Evolutionary conservation across 768 basidiomycete species (phyloP), one percentile per base, ranked within the genome.

Genomic region (Tulasnella sp.): DNA sequence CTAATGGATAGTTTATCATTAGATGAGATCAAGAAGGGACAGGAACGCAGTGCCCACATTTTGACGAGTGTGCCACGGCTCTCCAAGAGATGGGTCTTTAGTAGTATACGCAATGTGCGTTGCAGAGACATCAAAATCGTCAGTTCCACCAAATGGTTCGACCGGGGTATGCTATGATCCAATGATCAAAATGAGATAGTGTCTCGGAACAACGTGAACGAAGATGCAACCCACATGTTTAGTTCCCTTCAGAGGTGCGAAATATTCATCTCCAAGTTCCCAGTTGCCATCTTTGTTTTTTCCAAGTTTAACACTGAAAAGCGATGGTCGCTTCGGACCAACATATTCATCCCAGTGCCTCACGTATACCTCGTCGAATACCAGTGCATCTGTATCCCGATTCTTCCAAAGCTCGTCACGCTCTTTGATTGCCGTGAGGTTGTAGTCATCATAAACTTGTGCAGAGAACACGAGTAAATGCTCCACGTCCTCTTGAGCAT

Each of bases 61-160:
- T 61, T 89, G 83, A 59, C 86, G 87, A 1, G 93, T 96, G 65
- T 96, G 91, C 72, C 72, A 79, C 0, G 91, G 83, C 37, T 75
- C 72, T 10, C 78, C 77, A 15, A 92, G 72, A 48, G 72, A 59
- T 1, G 87, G 83, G 59, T 93, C 86, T 61, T 92, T 91, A 46
- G 89, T 72, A 4, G 88, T 88, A 61, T 93, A 85, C 31, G 88
- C 72, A 48, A 98, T 74, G 51, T 80, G 72, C 9, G 70, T 69
- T 2, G 67, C 62, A 4, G 82, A 84, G 25, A 87, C 72, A 61
- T 85, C 80, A 60, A 85, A 86, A 46, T 56, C 54, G 19, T 56
- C 43, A 24, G 54, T 25, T 4, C 54, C 54, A 24, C 54, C 54
- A 29, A 56, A 55, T 5, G 54, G 54, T 31, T 55, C 54, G 24